These are phyloP conservation scores for Trichoderma asperellum DNA, from an alignment of 2,329 filamentous ascomycete genomes.

Conservation along the genomic window DNA sequence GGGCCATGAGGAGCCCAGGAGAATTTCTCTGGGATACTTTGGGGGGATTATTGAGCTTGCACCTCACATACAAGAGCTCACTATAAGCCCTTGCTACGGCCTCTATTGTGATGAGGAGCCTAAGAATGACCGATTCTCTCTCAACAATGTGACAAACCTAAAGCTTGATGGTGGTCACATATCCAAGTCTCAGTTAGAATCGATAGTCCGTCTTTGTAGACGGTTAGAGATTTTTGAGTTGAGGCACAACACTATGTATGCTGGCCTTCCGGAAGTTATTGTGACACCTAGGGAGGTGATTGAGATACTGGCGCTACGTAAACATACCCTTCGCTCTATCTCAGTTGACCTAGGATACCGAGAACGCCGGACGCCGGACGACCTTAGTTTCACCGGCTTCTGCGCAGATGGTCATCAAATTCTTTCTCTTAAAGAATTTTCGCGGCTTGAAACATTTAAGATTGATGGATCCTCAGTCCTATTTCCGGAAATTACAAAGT, in stretches of 20 bases:
- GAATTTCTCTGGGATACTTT: slow-evolving; percentile 14
- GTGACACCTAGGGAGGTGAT: slow-evolving; percentile 9
- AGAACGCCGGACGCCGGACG: neutral
- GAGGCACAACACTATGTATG: neutral
- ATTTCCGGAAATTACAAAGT: neutral
- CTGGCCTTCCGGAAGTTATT: neutral
- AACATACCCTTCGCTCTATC: neutral
- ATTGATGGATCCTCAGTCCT: neutral
- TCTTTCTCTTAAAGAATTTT: neutral
- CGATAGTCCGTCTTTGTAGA: neutral
- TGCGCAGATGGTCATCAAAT: neutral
- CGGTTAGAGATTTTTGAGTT: neutral
- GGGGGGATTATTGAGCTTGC: slow-evolving; percentile 12
- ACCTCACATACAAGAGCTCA: neutral
- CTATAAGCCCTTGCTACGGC: neutral
- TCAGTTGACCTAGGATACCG: neutral
- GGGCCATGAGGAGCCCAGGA: neutral
- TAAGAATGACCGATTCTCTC: neutral
- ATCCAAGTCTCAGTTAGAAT: neutral
- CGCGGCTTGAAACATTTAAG: neutral
- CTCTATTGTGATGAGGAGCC: neutral
- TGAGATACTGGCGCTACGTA: neutral
- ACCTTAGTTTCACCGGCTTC: neutral
- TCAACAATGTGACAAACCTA: slow-evolving; percentile 1
- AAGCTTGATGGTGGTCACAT: neutral